Percentiles rank a stretch among this genome's conserved stretches.
These are phyloP conservation scores for Colletotrichum higginsianum DNA, from an alignment of 2,329 filamentous ascomycete species.

Conservation along the genomic window DNA sequence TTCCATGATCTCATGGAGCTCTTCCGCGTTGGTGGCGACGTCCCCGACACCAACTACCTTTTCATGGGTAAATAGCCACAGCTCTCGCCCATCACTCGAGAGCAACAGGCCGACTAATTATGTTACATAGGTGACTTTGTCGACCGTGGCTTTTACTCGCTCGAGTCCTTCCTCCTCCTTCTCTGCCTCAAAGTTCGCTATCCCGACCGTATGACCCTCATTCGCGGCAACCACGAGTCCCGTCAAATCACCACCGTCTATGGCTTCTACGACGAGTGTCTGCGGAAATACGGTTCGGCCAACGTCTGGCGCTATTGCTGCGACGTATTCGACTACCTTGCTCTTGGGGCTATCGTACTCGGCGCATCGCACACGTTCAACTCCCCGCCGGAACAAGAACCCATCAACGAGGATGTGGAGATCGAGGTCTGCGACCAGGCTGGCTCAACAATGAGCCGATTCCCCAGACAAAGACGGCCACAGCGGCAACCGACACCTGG, in stretches of 20 bases:
- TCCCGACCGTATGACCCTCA: conserved; percentile 95
- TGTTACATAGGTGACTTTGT: conserved; percentile 86
- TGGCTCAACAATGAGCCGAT: conserved; percentile 83
- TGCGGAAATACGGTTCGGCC: conserved; percentile 95
- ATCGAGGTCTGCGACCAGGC: conserved; percentile 93
- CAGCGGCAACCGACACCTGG: conserved; percentile 46
- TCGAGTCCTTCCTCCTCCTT: conserved; percentile 96
- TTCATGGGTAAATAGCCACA: conserved; percentile 81
- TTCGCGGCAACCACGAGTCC: conserved; percentile 95
- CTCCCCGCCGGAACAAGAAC: conserved; percentile 61
- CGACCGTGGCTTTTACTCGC: conserved; percentile 96
- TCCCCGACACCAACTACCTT: conserved; percentile 95
- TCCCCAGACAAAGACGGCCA: conserved; percentile 63
- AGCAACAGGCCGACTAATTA: conserved; percentile 2
- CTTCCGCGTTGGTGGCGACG: conserved; percentile 92
- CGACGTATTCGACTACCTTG: conserved; percentile 97
- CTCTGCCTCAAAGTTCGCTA: conserved; percentile 98
- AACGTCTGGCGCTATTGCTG: conserved; percentile 99
- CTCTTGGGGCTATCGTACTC: conserved; percentile 90
- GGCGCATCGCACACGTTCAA: conserved; percentile 81
- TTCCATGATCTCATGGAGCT: conserved; percentile 98
- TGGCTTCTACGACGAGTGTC: conserved; percentile 97
- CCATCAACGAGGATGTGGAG: conserved; percentile 81
- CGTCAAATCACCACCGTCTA: conserved; percentile 98
- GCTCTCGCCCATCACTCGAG: neutral